Conservation (phyloP, 306 rosid genomes). For the Vigna hirtella region DNA sequence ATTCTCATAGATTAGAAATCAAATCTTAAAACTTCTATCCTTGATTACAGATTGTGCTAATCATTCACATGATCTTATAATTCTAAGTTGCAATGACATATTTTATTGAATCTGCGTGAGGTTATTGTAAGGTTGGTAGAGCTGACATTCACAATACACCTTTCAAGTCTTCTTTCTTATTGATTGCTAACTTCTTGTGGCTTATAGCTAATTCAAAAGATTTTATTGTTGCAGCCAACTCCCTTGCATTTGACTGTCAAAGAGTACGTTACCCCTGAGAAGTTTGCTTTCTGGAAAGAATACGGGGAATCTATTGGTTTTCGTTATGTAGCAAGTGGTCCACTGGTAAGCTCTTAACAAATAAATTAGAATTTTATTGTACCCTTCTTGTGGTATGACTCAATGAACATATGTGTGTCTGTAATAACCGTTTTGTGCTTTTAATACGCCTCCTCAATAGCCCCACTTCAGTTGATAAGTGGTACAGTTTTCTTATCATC, state of each 20-base stretch:
- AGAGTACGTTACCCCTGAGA: slow-evolving; percentile 88
- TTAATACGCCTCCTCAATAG: not conserved
- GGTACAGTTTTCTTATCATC: slow-evolving; percentile 14
- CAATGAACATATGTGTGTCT: not conserved
- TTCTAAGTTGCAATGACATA: slow-evolving; percentile 26
- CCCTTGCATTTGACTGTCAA: slow-evolving; percentile 95
- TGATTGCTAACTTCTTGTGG: not conserved
- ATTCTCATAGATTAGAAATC: slow-evolving; percentile 8
- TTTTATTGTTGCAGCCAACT: slow-evolving; percentile 80
- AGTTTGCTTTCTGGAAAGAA: slow-evolving; percentile 91
- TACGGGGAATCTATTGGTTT: slow-evolving; percentile 96
- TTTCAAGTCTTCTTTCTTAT: not conserved
- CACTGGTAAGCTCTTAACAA: slow-evolving; percentile 69
- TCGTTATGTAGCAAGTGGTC: slow-evolving; percentile 94
- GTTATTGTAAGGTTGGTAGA: slow-evolving; percentile 8
- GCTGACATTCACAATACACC: slow-evolving; percentile 12
- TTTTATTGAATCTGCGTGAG: not conserved
- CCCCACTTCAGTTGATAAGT: slow-evolving; percentile 21
- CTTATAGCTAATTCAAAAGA: slow-evolving; percentile 16
- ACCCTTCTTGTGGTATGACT: slow-evolving; percentile 40
- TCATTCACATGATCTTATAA: slow-evolving; percentile 31
- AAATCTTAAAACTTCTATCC: slow-evolving; percentile 30
- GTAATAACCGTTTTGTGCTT: not conserved
- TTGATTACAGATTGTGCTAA: slow-evolving; percentile 24
- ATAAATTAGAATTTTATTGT: slow-evolving; percentile 19